Base-by-base conservation (phyloP, 2,329 filamentous ascomycete genomes). In the Orbilia blumenaviensis region DNA sequence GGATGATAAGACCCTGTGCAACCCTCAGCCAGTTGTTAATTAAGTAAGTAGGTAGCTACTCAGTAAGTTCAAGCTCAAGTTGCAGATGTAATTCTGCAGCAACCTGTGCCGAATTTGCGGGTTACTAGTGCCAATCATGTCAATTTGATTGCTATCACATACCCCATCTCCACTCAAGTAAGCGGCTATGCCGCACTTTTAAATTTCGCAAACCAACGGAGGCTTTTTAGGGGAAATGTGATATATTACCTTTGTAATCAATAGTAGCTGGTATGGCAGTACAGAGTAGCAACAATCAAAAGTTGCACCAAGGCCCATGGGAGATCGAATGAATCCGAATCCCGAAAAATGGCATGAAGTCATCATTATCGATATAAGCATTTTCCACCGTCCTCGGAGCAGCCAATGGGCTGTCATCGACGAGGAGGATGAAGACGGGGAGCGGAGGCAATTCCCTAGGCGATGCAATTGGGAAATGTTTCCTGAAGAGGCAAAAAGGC, bases 401-500 rank as follows among this genome's bases (percentile, higher is more conserved):
- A 23, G 41, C 41, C 41, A 44, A 44, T 44, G 41, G 16, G n/a
- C n/a, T 18, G 23, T 16, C 41, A 18, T 44, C 41, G 41, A 44
- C 41, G 41, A 44, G 41, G 41, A 44, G 41, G n/a, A n/a, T n/a
- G n/a, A n/a, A n/a, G n/a, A n/a, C n/a, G n/a, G n/a, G n/a, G n/a
- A n/a, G n/a, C n/a, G n/a, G n/a, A n/a, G n/a, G n/a, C n/a, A n/a
- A n/a, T n/a, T n/a, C n/a, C 42, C 5, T 34, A 5, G 29, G 5
- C 29, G 18, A 46, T 46, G 41, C 41, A 9, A 44, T 38, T 21
- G 23, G 67, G 67, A 58, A 58, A 72, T 72, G 9, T 58, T 72
- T 46, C 67, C 67, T 21, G 41, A 60, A 32, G 41, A 21, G 38
- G 60, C 12, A 29, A 41, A 46, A 50, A 25, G 18, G 36, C 69